A percentile compares a stretch with the other conserved stretches of the same genome.
These are phyloP conservation scores for Colletotrichum cereale DNA, from an alignment of 2,329 filamentous ascomycete genomes.

Conservation along the genomic window DNA sequence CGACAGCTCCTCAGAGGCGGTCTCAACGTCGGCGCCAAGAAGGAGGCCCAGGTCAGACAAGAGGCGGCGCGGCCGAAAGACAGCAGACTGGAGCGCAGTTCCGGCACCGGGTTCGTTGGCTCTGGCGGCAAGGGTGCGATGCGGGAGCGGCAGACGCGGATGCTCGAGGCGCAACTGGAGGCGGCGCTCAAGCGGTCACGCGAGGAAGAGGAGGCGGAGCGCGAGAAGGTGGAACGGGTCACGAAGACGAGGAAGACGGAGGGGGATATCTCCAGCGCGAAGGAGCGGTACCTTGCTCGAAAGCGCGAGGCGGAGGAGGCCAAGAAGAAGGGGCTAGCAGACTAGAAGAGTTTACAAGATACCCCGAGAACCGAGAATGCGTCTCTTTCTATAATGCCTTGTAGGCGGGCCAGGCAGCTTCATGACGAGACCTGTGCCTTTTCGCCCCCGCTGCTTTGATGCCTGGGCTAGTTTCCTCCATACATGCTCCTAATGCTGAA, in stretches of 20 bases:
- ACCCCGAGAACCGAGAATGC: conserved; percentile 43
- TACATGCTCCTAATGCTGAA: conserved; percentile 17
- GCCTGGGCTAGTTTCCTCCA: not conserved
- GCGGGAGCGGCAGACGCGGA: conserved; percentile 80
- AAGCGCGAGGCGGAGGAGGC: conserved; percentile 81
- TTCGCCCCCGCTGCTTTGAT: conserved; percentile 1
- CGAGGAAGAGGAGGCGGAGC: conserved; percentile 74
- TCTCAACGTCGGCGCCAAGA: conserved; percentile 77
- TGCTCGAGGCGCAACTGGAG: conserved; percentile 84
- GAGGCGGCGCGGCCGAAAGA: conserved; percentile 42
- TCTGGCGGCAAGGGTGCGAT: conserved; percentile 72
- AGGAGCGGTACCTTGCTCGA: conserved; percentile 82
- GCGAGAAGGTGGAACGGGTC: conserved; percentile 71
- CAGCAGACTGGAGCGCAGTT: conserved; percentile 25
- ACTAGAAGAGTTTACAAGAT: conserved; percentile 44
- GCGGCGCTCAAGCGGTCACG: conserved; percentile 78
- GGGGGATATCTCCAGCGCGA: conserved; percentile 80
- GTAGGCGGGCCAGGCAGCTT: not conserved
- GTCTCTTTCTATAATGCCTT: conserved; percentile 16
- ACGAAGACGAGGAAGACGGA: conserved; percentile 84
- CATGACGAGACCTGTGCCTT: conserved; percentile 3
- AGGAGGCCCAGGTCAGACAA: conserved; percentile 59
- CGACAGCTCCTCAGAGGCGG: conserved; percentile 82
- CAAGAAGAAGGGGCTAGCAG: conserved; percentile 62
- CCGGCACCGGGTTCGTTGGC: conserved; percentile 54